phyloP scores from a whole-genome alignment of 495 filamentous ascomycete species.

The Emericellopsis terricola region DNA sequence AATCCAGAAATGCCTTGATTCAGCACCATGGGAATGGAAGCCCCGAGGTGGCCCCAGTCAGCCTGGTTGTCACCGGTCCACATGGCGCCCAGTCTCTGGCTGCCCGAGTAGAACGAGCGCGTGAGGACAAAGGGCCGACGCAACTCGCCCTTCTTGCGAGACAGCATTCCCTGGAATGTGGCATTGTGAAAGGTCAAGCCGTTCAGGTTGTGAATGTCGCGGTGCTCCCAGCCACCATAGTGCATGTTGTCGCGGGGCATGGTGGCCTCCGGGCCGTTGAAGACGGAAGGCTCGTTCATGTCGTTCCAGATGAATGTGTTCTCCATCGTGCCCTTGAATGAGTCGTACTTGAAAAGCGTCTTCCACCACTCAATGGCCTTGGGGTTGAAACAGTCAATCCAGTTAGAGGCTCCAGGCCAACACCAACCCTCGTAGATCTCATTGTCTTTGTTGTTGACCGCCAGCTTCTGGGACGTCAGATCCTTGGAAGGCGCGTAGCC shows the following conservation, averaged over 20 bases:
- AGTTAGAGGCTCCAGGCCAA: slow-evolving; percentile 92
- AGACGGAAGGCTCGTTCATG: slow-evolving; percentile 98
- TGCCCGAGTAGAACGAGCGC: slow-evolving; percentile 76
- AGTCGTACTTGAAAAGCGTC: slow-evolving; percentile 66
- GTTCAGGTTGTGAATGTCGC: slow-evolving; percentile 89
- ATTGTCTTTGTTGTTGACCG: slow-evolving; percentile 74
- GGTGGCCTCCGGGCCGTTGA: slow-evolving; percentile 92
- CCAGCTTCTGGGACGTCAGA: slow-evolving; percentile 65
- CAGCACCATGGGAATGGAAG: slow-evolving; percentile 79
- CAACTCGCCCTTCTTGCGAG: slow-evolving; percentile 61
- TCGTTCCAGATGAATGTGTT: slow-evolving; percentile 98
- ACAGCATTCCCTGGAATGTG: slow-evolving; percentile 65
- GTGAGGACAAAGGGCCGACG: slow-evolving; percentile 80
- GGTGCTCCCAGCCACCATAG: slow-evolving; percentile 83
- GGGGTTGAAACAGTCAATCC: slow-evolving; percentile 90
- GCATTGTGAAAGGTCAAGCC: slow-evolving; percentile 89
- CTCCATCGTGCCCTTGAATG: slow-evolving; percentile 60
- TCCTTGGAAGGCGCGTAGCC: slow-evolving; percentile 61
- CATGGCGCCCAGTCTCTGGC: slow-evolving; percentile 81
- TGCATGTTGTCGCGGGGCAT: slow-evolving; percentile 98
- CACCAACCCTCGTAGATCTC: slow-evolving; percentile 91
- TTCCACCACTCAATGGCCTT: slow-evolving; percentile 79
- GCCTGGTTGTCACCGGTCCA: slow-evolving; percentile 98
- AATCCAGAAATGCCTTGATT: slow-evolving; percentile 83
- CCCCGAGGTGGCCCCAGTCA: slow-evolving; percentile 74